Base-by-base conservation (phyloP, 2,329 filamentous ascomycete genomes). In the Fusarium nelsonii region DNA sequence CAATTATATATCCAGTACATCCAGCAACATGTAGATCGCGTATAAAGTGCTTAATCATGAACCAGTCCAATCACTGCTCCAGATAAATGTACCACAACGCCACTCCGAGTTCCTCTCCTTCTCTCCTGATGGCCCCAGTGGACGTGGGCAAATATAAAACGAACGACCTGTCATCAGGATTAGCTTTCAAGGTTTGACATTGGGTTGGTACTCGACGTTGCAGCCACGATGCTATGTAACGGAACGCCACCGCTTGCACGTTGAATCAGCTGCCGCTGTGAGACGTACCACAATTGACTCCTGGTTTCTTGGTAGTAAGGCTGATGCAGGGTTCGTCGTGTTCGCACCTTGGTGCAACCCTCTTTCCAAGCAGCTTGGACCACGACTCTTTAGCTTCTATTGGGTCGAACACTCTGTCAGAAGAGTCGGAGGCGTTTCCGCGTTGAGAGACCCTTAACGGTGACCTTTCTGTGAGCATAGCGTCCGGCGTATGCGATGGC, bases 241-340 rank as follows among this genome's bases (percentile, higher is more conserved):
- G 39, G 18, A 28, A 64, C 51, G 56, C 68, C 63, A 58, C 67
- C 15, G 11, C 46, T 56, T 56, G 26, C 50, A 65, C 28, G 41
- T 49, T 56, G 56, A 23, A 43, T 40, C 33, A 58, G 45, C 32
- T 52, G 36, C 28, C 41, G 52, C 30, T 43, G 55, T 43, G 39
- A 36, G 30, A 68, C 84, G 74, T 81, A 87, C 84, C 95, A 80
- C 77, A 90, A 74, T 98, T 99, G 67, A 92, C 82, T 2, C 96
- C 96, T 1, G 93, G 85, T 76, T 98, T 98, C 82, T 95, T 97
- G 1, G 94, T 97, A 18, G 90, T 86, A 52, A 95, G 82, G 69
- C 86, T 92, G 68, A 94, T 92, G 79, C 96, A 98, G 4, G 92
- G 91, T 73, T 98, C 94, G 54, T 89, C 84, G 75, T 99, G 96